phyloP scores from a whole-genome alignment of 768 basidiomycete genomes.

The Kwoniella europaea region DNA sequence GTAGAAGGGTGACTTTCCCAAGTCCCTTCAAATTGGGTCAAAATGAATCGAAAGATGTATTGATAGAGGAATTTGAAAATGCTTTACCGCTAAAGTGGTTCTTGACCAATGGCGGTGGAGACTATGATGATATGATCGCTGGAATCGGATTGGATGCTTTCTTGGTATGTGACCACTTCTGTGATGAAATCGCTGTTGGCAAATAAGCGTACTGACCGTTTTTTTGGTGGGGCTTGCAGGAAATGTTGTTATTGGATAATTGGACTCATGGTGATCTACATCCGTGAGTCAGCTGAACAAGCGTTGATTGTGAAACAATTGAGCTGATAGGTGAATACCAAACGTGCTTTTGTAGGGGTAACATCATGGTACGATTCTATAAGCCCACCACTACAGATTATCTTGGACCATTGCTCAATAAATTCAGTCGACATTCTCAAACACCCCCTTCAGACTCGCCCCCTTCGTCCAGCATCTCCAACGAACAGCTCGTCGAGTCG shows the following conservation, averaged over 20 bases:
- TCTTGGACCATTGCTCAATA: conserved; percentile 67
- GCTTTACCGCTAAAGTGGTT: conserved; percentile 88
- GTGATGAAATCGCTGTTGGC: not conserved
- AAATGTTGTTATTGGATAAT: conserved; percentile 97
- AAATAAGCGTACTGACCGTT: not conserved
- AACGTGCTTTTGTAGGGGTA: conserved; percentile 64
- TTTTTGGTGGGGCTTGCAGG: conserved; percentile 61
- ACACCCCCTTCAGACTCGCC: conserved; percentile 29
- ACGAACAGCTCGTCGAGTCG: conserved; percentile 67
- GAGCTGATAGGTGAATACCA: conserved; percentile 2
- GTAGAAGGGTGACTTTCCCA: conserved; percentile 87
- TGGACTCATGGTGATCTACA: conserved; percentile 76
- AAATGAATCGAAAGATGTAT: conserved; percentile 63
- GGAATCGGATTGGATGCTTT: conserved; percentile 94
- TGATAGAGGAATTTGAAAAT: conserved; percentile 92
- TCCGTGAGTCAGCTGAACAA: conserved; percentile 46
- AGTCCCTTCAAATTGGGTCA: conserved; percentile 68
- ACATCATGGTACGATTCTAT: conserved; percentile 97
- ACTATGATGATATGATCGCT: conserved; percentile 85
- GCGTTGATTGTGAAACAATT: not conserved
- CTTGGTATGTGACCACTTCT: conserved; percentile 65
- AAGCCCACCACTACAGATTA: conserved; percentile 73
- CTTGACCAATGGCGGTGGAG: conserved; percentile 85
- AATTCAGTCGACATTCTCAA: conserved; percentile 61
- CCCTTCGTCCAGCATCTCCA: conserved; percentile 1